Conservation (phyloP, 148 eudicot species). For the Hydrangea macrophylla region DNA sequence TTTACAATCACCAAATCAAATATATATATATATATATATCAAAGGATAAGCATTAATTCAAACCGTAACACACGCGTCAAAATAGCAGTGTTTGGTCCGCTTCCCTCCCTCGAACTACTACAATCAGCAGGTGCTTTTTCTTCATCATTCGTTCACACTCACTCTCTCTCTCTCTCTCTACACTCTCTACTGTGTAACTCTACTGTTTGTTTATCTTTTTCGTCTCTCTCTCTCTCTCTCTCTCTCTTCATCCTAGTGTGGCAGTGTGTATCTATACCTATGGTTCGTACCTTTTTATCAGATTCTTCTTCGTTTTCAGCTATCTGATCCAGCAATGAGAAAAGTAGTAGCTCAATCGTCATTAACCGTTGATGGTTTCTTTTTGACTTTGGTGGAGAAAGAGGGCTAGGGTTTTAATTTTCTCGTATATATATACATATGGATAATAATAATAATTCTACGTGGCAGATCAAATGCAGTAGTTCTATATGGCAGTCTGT, state of each 20-base stretch:
- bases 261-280: background rate
- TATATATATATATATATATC: no score
- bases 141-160: background rate
- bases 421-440: no score
- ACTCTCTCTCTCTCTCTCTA: background rate
- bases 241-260: background rate
- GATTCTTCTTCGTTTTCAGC: background rate
- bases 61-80: background rate
- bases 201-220: no score
- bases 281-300: conserved; percentile 3
- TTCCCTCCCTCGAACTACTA: conserved; percentile 6
- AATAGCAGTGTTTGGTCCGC: background rate
- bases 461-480: conserved; percentile 41
- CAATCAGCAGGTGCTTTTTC: background rate
- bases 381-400: conserved; percentile 8
- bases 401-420: conserved; percentile 12
- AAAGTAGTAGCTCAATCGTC: background rate
- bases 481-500: conserved; percentile 21
- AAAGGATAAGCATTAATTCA: background rate
- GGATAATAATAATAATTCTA: no score
- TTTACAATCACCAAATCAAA: background rate
- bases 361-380: conserved; percentile 4
- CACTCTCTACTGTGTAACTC: background rate
- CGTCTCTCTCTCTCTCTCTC: background rate
- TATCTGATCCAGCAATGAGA: background rate